Conservation (phyloP, 139 green algal genomes). For the Chlorella sp. region DNA sequence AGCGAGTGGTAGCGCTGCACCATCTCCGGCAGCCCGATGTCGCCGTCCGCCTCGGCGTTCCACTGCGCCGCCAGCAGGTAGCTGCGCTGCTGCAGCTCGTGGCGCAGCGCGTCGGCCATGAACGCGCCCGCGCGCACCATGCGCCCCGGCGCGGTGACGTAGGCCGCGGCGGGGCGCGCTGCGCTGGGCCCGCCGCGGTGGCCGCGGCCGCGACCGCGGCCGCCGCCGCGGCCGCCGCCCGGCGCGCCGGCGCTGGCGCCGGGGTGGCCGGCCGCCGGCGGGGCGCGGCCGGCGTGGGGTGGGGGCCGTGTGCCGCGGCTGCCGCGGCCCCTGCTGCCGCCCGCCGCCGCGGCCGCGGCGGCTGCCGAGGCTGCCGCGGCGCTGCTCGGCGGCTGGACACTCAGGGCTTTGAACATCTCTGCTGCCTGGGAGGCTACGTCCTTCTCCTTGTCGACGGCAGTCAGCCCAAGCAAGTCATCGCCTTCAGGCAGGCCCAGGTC, state of each 20-base stretch:
- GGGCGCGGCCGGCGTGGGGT: background rate
- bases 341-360: background rate
- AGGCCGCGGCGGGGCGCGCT: conserved; percentile 19
- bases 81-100: conserved; percentile 72
- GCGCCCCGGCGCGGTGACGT: conserved; percentile 28
- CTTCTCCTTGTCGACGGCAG: conserved; percentile 24
- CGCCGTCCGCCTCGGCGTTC: conserved; percentile 32
- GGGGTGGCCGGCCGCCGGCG: background rate
- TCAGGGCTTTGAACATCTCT: conserved; percentile 29
- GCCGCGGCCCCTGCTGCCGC: background rate
- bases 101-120: conserved; percentile 63
- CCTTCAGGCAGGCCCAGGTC: conserved; percentile 44
- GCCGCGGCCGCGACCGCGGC: conserved; percentile 1
- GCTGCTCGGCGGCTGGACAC: background rate
- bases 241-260: background rate
- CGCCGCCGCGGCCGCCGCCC: background rate
- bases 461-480: conserved; percentile 59
- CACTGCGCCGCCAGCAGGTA: conserved; percentile 57
- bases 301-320: background rate
- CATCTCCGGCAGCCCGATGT: conserved; percentile 59
- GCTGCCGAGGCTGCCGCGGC: background rate
- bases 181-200: background rate
- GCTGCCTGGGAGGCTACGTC: conserved; percentile 35
- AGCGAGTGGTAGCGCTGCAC: conserved; percentile 82
- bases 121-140: conserved; percentile 56